Evolutionary conservation across 108 stramenopile species (phyloP), one percentile per base, ranked within the genome.

Genomic region (Seminavis robusta): DNA sequence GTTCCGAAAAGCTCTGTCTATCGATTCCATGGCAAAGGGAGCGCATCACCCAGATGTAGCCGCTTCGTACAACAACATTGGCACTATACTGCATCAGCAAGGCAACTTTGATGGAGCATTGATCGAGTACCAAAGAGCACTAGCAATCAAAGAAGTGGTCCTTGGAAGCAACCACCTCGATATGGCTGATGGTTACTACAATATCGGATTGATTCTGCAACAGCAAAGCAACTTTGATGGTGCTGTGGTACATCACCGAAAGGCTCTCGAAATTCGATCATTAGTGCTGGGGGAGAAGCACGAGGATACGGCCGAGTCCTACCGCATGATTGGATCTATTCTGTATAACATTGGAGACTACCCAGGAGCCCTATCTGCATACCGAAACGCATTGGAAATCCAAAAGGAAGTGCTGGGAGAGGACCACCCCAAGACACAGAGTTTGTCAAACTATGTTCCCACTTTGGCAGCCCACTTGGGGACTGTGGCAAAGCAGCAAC

Each of bases 11-110:
- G 73, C 61, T 19, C 33, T 74, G 29, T 42, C 57, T 4, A 67
- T 62, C 38, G 38, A 50, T 1, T 44, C 47, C n/a, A 43, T 16
- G 10, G 42, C 49, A 23, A 60, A 54, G 27, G 73, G 73, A 11
- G 56, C 66, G 25, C 61, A 62, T 20, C 63, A 66, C 45, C 53
- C 59, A 26, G 73, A 61, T 10, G 30, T 56, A 13, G 73, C 65
- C 10, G 29, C 50, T 20, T 56, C 58, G 4, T 46, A 51, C 26
- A 29, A 57, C 42, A 40, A 67, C 23, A 64, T 74, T 9, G 73
- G 65, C 13, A 30, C 19, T 25, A 55, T 65, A 4, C 26, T 62
- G 42, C 39, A 48, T 20, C 65, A 46, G 0, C 54, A 66, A 21
- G 64, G 59, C 4, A 64, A 73, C 10, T 16, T 56, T 0, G 59